Evolutionary conservation across 2,329 filamentous ascomycete genomes (phyloP), one percentile per base, ranked within the genome.

Genomic region (Fusarium tanahbumbuense): DNA sequence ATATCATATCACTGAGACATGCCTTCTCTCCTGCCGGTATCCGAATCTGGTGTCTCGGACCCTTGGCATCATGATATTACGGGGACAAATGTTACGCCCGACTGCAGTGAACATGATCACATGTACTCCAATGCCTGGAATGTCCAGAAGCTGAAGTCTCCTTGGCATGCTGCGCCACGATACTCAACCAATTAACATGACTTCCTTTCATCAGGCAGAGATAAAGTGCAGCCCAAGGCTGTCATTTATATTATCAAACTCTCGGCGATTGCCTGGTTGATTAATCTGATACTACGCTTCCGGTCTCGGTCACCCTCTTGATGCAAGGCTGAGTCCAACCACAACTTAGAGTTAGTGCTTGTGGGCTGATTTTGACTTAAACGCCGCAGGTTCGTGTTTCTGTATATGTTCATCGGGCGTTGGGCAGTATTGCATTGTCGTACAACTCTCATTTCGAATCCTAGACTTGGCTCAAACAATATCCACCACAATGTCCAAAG

Each of bases 321-420:
- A 52, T 48, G 44, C 68, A 63, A 71, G 68, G 68, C 68, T 71
- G 53, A 71, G 34, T 68, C 60, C 27, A 65, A 48, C 54, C 45
- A 32, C 40, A n/a, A 30, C 20, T 18, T 7, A 44, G 22, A 37
- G n/a, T 32, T 32, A 44, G 16, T 23, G 16, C 27, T n/a, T 34
- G 37, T 68, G 55, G 52, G 68, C 68, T 71, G 64, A 66, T 44
- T 57, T 20, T 8, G n/a, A 11, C 15, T 40, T 22, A 8, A 40
- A 34, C 37, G 10, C 37, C 49, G 8, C 16, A 25, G 20, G 15
- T 23, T 28, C 40, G 2, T 32, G 27, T 41, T 53, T 40, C 47
- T 18, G 49, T 61, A 54, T 61, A 65, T 63, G 23, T 41, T 28
- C 34, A 49, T 46, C 59, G 34, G 68, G 67, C 55, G 52, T 57